phyloP scores from a whole-genome alignment of 225 moss, liverwort and hornwort species.

The Asterella californica region DNA sequence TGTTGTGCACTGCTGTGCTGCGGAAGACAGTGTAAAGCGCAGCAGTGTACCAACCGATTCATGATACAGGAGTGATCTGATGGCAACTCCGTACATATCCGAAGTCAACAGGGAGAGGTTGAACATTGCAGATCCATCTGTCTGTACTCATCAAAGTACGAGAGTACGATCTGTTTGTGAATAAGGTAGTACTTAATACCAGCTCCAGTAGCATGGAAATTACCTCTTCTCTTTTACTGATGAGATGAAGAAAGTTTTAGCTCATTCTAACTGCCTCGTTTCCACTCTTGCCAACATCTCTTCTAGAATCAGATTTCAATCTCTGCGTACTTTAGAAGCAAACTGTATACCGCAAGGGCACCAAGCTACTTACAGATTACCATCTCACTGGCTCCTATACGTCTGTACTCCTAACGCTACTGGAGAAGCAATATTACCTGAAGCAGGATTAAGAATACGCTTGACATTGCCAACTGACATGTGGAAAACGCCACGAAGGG shows the following conservation, averaged over 20 bases:
- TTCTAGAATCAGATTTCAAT: too few species aligned
- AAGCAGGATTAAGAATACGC: conserved; percentile 16
- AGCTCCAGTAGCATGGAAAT: not conserved
- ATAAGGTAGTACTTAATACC: not conserved
- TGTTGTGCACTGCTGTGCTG: not conserved
- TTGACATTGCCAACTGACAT: conserved; percentile 52
- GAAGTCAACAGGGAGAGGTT: conserved; percentile 75
- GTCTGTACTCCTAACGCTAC: not conserved
- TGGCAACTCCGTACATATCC: conserved; percentile 77
- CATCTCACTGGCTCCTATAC: too few species aligned
- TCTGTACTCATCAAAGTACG: conserved; percentile 28
- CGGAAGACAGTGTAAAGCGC: not conserved
- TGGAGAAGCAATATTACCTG: not conserved
- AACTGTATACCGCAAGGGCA: not conserved
- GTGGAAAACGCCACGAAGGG: conserved; percentile 45
- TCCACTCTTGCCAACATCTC: too few species aligned
- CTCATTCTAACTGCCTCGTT: too few species aligned
- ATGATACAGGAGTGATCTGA: conserved; percentile 55
- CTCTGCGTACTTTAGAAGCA: not conserved
- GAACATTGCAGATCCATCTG: conserved; percentile 65
- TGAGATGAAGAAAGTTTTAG: too few species aligned
- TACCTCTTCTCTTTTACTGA: not conserved
- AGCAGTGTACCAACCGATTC: conserved; percentile 27
- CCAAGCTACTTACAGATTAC: not conserved
- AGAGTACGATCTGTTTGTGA: too few species aligned